Evolutionary conservation across 2,329 filamentous ascomycete genomes (phyloP), one percentile per base, ranked within the genome.

Genomic region (Cadophora luteo-olivacea): DNA sequence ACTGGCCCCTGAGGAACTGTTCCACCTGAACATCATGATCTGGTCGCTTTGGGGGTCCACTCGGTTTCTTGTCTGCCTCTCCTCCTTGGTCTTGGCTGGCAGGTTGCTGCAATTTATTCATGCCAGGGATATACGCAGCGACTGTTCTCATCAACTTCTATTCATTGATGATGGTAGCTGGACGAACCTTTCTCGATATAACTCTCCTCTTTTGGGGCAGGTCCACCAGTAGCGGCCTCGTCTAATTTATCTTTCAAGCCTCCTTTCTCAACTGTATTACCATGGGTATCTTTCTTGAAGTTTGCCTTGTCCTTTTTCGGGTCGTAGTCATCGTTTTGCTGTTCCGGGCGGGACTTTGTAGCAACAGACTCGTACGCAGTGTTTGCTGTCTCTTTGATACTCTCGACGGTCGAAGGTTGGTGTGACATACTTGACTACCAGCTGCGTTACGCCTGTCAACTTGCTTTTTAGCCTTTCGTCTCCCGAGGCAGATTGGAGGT

Each of bases 11-110:
- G 36, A 77, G 63, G 54, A 77, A 77, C 64, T 76, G 65, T 66
- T 76, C 74, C n/a, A 76, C 75, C 38, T 75, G 75, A n/a, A 74
- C 71, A 71, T 77, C 75, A 68, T 76, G 70, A 65, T 75, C 72
- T 8, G 74, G 74, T 70, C 41, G 74, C 66, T 7, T 63, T 6
- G 74, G 75, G 7, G 75, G 74, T 58, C 61, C 66, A 33, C 32
- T 36, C 9, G 41, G 66, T n/a, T 55, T 61, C 51, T 41, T 22
- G 36, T 38, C 41, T 7, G 70, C 65, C 1, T 68, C 69, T 19
- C 5, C 41, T 45, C 16, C 41, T 11, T 16, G 5, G 3, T 45
- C 14, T 16, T 19, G 4, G 16, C 16, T 19, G 11, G 41, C 41
- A 45, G 41, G 6, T 19, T 45, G 41, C 16, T 45, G 12, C 41